These are phyloP conservation scores for Amanita polypyramis DNA, from an alignment of 768 basidiomycete species.

Conservation along the genomic window DNA sequence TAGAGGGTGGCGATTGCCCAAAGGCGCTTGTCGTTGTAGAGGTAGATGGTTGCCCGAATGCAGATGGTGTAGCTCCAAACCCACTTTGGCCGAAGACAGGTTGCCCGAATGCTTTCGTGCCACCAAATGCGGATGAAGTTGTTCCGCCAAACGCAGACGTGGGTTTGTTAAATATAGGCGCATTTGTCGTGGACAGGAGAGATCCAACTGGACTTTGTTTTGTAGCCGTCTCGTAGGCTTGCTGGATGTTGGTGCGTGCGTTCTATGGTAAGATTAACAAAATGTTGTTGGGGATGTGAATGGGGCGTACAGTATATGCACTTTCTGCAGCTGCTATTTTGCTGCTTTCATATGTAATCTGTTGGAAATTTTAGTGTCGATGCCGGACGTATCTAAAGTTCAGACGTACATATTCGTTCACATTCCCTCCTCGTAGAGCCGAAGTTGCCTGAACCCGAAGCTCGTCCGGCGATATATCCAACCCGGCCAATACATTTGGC, in stretches of 20 bases:
- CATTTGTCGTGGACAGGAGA: slow-evolving; percentile 8
- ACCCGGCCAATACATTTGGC: slow-evolving; percentile 46
- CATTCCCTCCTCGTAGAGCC: slow-evolving; percentile 43
- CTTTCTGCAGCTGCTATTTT: slow-evolving; percentile 45
- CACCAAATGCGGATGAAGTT: slow-evolving; percentile 19
- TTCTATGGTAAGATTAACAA: slow-evolving; percentile 21
- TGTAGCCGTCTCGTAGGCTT: slow-evolving; percentile 42
- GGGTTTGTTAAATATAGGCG: slow-evolving; percentile 21
- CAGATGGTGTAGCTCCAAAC: slow-evolving; percentile 23
- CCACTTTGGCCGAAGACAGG: slow-evolving; percentile 24
- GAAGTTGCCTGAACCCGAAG: slow-evolving; percentile 53
- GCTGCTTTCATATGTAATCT: slow-evolving; percentile 43
- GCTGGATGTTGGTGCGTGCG: slow-evolving; percentile 35
- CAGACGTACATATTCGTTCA: slow-evolving; percentile 59
- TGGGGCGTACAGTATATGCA: slow-evolving; percentile 24
- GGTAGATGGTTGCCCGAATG: slow-evolving; percentile 22
- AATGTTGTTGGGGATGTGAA: neutral
- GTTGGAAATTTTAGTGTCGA: slow-evolving; percentile 6
- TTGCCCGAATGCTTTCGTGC: slow-evolving; percentile 20
- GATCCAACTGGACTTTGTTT: slow-evolving; percentile 25
- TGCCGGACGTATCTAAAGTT: neutral
- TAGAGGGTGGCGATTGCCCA: slow-evolving; percentile 21
- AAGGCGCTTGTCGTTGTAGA: slow-evolving; percentile 22
- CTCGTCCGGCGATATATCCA: slow-evolving; percentile 76
- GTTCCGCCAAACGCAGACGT: slow-evolving; percentile 26